Conservation (phyloP, 768 basidiomycete genomes). For the Lentinula guzmanii region DNA sequence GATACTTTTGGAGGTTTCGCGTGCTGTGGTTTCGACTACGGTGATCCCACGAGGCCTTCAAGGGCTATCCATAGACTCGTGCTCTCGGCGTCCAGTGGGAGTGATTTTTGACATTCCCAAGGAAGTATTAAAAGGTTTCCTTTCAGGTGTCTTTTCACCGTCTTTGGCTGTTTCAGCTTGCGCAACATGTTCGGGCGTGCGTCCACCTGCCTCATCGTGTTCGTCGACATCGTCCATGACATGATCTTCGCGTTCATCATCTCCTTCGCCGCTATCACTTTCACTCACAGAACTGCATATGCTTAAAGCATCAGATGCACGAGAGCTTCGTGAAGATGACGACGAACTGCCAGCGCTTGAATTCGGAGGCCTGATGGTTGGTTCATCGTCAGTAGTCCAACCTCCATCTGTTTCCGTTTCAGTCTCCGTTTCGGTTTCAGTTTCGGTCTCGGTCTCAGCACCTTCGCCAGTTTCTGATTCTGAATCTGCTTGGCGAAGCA, state of each 20-base stretch:
- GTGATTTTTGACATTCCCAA: constrained; percentile 1
- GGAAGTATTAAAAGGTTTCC: background rate
- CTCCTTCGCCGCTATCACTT: constrained; percentile 13
- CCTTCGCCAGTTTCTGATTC: constrained; percentile 27
- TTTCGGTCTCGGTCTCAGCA: constrained; percentile 16
- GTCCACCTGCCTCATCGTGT: constrained; percentile 19
- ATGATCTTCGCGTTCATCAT: constrained; percentile 15
- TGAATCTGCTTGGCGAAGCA: background rate
- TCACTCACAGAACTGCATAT: constrained; percentile 17
- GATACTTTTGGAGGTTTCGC: constrained; percentile 4
- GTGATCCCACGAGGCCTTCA: background rate
- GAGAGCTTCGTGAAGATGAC: constrained; percentile 9
- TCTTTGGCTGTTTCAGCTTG: constrained; percentile 8
- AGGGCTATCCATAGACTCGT: constrained; percentile 2
- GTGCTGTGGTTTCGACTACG: background rate
- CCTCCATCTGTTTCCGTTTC: constrained; percentile 48
- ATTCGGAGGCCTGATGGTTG: constrained; percentile 59
- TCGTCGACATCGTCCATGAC: constrained; percentile 18
- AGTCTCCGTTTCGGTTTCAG: constrained; percentile 30
- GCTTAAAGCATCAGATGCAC: constrained; percentile 18
- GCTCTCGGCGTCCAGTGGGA: background rate
- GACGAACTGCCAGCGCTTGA: constrained; percentile 16
- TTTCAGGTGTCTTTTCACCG: constrained; percentile 19
- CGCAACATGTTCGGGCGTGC: constrained; percentile 8
- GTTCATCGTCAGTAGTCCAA: constrained; percentile 70